Conservation (phyloP, 306 rosid species). For the Cicer yamashitae region DNA sequence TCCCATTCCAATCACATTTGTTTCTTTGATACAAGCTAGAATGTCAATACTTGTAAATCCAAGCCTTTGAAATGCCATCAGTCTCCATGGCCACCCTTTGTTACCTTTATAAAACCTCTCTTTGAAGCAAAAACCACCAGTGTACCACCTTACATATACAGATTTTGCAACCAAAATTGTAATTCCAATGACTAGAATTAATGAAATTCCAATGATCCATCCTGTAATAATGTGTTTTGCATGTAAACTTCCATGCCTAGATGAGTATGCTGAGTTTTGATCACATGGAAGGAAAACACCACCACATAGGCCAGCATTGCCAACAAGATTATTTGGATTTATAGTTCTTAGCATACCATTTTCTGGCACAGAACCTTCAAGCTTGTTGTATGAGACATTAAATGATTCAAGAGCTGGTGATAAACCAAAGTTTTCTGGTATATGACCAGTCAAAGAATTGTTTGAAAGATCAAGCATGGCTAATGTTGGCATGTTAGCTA, state of each 20-base stretch:
- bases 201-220: conserved; percentile 75
- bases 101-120: conserved; percentile 67
- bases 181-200: conserved; percentile 58
- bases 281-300: conserved; percentile 77
- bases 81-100: conserved; percentile 97
- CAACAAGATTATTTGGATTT: conserved; percentile 77
- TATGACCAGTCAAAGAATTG: conserved; percentile 83
- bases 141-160: conserved; percentile 72
- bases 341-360: conserved; percentile 82
- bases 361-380: conserved; percentile 80
- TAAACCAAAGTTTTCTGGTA: conserved; percentile 82
- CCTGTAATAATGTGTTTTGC: conserved; percentile 63
- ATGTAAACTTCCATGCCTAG: conserved; percentile 55
- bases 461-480: conserved; percentile 90
- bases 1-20: conserved; percentile 90
- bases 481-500: conserved; percentile 79
- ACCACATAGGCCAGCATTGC: conserved; percentile 81
- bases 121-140: conserved; percentile 67
- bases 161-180: conserved; percentile 60
- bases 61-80: conserved; percentile 92
- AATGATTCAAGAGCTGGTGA: conserved; percentile 89
- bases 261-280: conserved; percentile 49
- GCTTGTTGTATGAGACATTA: conserved; percentile 82
- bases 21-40: conserved; percentile 84
- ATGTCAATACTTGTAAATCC: conserved; percentile 76